These are phyloP conservation scores for Colletotrichum phormii DNA, from an alignment of 2,329 filamentous ascomycete species.

Conservation along the genomic window DNA sequence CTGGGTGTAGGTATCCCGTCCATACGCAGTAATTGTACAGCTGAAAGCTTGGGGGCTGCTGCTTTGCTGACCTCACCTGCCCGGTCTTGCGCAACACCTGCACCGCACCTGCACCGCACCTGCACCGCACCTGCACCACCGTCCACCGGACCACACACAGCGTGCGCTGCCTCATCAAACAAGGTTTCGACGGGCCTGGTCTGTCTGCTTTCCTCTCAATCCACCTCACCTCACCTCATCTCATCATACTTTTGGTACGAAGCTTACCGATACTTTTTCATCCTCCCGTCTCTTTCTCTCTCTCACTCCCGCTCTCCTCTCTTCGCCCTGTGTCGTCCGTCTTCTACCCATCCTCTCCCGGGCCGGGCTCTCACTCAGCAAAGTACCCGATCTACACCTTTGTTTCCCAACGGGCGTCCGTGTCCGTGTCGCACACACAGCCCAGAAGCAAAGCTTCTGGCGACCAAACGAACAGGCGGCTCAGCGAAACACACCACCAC, in stretches of 20 bases:
- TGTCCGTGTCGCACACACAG: conserved; percentile 17
- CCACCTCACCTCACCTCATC: background rate
- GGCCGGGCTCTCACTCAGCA: background rate
- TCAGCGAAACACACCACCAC: background rate
- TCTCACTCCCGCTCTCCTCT: background rate
- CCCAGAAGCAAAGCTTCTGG: conserved; percentile 5
- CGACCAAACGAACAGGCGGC: background rate
- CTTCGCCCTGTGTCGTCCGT: background rate
- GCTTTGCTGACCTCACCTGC: conserved; percentile 18
- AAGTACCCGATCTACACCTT: background rate
- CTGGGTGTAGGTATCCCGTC: background rate
- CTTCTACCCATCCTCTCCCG: background rate
- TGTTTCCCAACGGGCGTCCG: background rate
- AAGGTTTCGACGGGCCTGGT: conserved; percentile 33
- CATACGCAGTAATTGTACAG: background rate
- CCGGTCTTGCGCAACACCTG: conserved; percentile 19
- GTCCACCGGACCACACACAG: background rate
- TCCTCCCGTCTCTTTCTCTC: no score
- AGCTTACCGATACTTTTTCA: background rate
- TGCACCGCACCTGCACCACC: background rate
- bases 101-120: background rate
- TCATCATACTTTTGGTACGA: background rate
- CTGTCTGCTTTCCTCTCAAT: background rate
- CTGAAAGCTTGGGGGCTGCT: conserved; percentile 3
- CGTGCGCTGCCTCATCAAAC: conserved; percentile 25